A percentile compares a stretch with the other conserved stretches of the same genome.
These are phyloP conservation scores for Castanopsis chinensis DNA, from an alignment of 306 rosid genomes.

Conservation along the genomic window DNA sequence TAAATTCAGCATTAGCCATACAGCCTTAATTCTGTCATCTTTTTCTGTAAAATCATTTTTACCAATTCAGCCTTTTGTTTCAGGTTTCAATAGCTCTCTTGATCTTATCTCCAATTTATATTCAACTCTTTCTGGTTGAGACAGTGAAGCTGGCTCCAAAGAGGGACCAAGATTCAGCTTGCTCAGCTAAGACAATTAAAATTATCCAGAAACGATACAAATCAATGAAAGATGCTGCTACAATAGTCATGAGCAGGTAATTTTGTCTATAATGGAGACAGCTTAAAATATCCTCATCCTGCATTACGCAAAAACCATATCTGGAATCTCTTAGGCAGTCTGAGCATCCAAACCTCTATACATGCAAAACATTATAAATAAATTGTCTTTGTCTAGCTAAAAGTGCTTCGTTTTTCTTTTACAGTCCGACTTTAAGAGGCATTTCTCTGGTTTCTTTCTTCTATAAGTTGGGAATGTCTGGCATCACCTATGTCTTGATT, in stretches of 20 bases:
- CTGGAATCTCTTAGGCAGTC: not conserved
- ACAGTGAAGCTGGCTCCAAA: slow-evolving; percentile 35
- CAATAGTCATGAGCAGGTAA: slow-evolving; percentile 62
- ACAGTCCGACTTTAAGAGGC: slow-evolving; percentile 66
- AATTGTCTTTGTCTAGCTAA: not conserved
- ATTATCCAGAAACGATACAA: slow-evolving; percentile 46
- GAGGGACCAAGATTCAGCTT: slow-evolving; percentile 29
- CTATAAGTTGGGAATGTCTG: slow-evolving; percentile 79
- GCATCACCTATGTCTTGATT: slow-evolving; percentile 57
- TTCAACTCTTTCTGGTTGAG: slow-evolving; percentile 70
- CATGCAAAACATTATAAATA: not conserved
- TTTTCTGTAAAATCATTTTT: slow-evolving; percentile 1
- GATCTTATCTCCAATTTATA: slow-evolving; percentile 56
- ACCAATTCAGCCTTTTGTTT: slow-evolving; percentile 17
- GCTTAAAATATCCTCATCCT: not conserved
- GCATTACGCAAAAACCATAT: not conserved
- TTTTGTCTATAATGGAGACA: not conserved
- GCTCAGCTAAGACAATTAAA: slow-evolving; percentile 35
- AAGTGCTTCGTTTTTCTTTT: slow-evolving; percentile 24
- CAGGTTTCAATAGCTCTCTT: slow-evolving; percentile 72
- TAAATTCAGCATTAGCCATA: not conserved
- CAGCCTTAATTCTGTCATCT: not conserved
- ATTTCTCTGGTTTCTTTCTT: slow-evolving; percentile 75
- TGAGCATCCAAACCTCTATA: not conserved
- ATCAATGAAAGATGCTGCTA: slow-evolving; percentile 62